Conservation (phyloP, 1,139 yeast genomes). For the Candida pseudocylindracea region DNA sequence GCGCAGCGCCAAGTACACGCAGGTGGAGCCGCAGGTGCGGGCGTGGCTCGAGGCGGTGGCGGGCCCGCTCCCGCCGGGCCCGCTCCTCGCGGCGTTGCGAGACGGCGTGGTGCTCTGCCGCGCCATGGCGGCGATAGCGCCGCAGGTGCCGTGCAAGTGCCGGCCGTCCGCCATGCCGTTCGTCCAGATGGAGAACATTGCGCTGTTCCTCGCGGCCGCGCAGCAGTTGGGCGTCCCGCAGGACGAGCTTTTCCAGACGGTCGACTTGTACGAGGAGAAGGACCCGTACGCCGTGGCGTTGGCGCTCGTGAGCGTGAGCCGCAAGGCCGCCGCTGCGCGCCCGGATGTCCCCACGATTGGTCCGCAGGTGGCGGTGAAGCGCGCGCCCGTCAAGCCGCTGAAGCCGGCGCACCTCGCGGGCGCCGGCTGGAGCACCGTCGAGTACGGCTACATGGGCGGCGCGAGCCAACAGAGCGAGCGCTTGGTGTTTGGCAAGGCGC, state of each 20-base stretch:
- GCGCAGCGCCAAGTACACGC: conserved; percentile 23
- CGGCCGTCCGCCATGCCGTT: conserved; percentile 63
- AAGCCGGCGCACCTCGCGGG: conserved; percentile 1
- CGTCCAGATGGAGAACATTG: conserved; percentile 75
- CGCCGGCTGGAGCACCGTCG: too few relatives aligned
- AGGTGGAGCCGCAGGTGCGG: conserved; percentile 22
- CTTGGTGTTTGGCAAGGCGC: too few relatives aligned
- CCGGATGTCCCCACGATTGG: conserved; percentile 10
- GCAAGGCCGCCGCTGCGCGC: conserved; percentile 11
- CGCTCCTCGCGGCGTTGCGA: conserved; percentile 27
- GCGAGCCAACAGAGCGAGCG: too few relatives aligned
- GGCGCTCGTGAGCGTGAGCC: conserved; percentile 50
- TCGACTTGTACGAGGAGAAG: conserved; percentile 49
- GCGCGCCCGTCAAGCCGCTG: conserved; percentile 15
- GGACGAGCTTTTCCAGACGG: conserved; percentile 67
- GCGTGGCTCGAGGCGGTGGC: conserved; percentile 22
- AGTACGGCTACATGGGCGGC: too few relatives aligned
- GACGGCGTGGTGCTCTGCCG: conserved; percentile 48
- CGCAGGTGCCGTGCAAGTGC: conserved; percentile 18
- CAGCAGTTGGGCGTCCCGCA: conserved; percentile 50
- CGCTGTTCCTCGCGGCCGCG: conserved; percentile 42
- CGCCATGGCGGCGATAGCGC: conserved; percentile 14
- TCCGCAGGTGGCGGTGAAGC: conserved; percentile 13
- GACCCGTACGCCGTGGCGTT: conserved; percentile 67
- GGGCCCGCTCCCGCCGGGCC: conserved; percentile 4